Base-by-base conservation (phyloP, 1,139 yeast species). In the Yamadazyma pseudoaaseri region DNA sequence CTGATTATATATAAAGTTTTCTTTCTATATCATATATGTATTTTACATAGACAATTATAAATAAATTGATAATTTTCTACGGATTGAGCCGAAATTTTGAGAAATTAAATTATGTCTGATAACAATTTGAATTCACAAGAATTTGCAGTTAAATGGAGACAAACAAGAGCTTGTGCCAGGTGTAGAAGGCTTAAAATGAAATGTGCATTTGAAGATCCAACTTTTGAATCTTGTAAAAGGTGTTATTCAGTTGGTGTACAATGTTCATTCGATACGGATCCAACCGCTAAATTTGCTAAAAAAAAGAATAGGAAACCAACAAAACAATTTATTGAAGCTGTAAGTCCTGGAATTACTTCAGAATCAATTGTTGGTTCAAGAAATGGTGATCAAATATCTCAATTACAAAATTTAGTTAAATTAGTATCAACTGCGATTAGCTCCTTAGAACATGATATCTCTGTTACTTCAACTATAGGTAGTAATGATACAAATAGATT, bases 141-240 rank as follows among this genome's bases (percentile, higher is more conserved):
- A 2, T 62, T 65, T 44, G 48, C 66, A 9, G 40, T 44, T 16
- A 55, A 53, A 33, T 71, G 76, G 75, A 48, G 76, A 26, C 72
- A 62, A 39, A 51, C 64, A 16, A 58, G 75, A 35, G 80, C 81
- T 1, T 76, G 83, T 54, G 79, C 79, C 5, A 52, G 81, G 36
- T 76, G 83, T 44, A 73, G 76, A 39, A 49, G 81, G 28, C 58
- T 75, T 20, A 77, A 76, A 46, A 71, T 73, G 65, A 65, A 75
- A 41, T 77, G 83, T 48, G 66, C 67, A 5, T 76, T 69, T 48
- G 74, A 70, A 20, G 68, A 67, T 39, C 79, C 79, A 1, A 46
- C 51, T 8, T 62, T 56, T 39, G 51, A 51, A 22, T 49, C 73
- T 10, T 76, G 82, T 50, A 60, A 60, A 21, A 48, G 80, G 35